phyloP scores from a whole-genome alignment of 1,284 basidiomycete species.

The Stygiomarasmius scandens region DNA sequence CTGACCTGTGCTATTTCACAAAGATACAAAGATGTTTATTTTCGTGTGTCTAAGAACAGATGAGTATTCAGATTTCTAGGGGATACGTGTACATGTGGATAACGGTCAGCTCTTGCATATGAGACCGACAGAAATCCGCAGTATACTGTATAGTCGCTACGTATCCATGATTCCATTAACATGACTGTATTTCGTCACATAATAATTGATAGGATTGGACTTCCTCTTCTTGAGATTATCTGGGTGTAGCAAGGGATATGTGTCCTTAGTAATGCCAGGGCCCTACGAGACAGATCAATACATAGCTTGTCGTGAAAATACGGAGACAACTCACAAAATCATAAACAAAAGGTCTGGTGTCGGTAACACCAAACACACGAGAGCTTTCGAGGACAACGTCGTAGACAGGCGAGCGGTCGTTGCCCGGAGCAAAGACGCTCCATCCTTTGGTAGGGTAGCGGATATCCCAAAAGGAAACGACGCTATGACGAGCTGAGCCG shows the following conservation, averaged over 20 bases:
- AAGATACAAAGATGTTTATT: too few relatives aligned
- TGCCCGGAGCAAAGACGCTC: slow-evolving; percentile 76
- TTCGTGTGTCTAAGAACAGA: too few relatives aligned
- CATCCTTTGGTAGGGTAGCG: slow-evolving; percentile 61
- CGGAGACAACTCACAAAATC: slow-evolving; percentile 58
- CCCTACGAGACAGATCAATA: slow-evolving; percentile 35
- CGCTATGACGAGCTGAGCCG: slow-evolving; percentile 71
- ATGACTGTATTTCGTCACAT: slow-evolving; percentile 54
- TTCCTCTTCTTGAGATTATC: slow-evolving; percentile 49
- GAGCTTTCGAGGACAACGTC: slow-evolving; percentile 70
- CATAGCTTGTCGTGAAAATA: neutral
- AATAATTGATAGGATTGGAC: slow-evolving; percentile 44
- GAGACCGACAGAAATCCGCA: too few relatives aligned
- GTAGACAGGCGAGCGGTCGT: slow-evolving; percentile 76
- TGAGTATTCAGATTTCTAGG: too few relatives aligned
- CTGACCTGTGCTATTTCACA: too few relatives aligned
- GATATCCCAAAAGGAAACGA: slow-evolving; percentile 79
- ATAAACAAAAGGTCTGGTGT: slow-evolving; percentile 72
- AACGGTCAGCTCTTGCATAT: too few relatives aligned
- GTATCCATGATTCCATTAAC: neutral
- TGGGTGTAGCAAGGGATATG: slow-evolving; percentile 54
- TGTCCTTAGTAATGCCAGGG: slow-evolving; percentile 53
- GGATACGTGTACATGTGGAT: too few relatives aligned
- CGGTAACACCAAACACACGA: slow-evolving; percentile 72
- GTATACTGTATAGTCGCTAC: too few relatives aligned